A percentile compares a stretch with the other conserved stretches of the same genome.
Evolutionary conservation across 2,329 filamentous ascomycete genomes (phyloP).

Genomic region (Fusarium multiceps): DNA sequence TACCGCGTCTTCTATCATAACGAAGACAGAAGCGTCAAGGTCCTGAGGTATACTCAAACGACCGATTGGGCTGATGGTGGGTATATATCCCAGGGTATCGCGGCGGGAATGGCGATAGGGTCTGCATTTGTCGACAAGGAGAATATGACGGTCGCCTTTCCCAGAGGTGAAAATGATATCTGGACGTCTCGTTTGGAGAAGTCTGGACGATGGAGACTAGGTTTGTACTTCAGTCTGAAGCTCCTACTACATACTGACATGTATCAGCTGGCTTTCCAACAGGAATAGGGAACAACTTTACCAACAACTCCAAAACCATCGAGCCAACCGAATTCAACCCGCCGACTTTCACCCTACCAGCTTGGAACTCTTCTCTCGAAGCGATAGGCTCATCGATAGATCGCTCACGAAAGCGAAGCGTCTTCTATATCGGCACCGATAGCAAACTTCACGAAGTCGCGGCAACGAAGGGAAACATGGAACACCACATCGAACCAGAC

Average conservation of each 20-base stretch:
- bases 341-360: not conserved
- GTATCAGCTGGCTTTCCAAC: not conserved
- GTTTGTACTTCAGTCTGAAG: not conserved
- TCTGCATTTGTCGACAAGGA: not conserved
- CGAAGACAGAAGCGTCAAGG: not conserved
- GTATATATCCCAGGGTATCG: not conserved
- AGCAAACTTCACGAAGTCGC: not conserved
- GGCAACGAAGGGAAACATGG: too few relatives aligned
- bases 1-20: constrained; percentile 17
- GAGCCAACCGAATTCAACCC: too few relatives aligned
- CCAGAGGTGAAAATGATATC: not conserved
- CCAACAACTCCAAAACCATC: not conserved
- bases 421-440: constrained; percentile 6
- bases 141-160: constrained; percentile 6
- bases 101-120: not conserved
- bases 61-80: constrained; percentile 6
- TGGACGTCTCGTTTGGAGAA: constrained; percentile 1
- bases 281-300: not conserved
- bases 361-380: constrained; percentile 4
- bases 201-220: not conserved
- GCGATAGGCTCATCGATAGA: not conserved
- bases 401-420: not conserved
- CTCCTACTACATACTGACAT: not conserved
- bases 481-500: too few relatives aligned
- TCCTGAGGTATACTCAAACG: not conserved